These are phyloP conservation scores for Ciborinia camelliae DNA, from an alignment of 2,329 filamentous ascomycete genomes.

Conservation along the genomic window DNA sequence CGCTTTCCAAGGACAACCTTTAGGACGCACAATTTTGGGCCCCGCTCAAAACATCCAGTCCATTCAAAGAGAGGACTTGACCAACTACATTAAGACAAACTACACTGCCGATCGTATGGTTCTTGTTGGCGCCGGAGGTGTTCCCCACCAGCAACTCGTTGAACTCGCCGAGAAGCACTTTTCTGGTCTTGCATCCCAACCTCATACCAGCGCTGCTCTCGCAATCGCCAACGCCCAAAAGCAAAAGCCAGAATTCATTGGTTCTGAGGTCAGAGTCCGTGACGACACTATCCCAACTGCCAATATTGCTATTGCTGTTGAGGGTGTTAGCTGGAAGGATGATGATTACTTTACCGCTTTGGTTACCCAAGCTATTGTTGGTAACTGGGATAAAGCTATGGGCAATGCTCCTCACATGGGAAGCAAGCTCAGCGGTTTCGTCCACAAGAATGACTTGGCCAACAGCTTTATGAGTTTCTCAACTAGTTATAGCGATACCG, in stretches of 20 bases:
- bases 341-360: constrained; percentile 98
- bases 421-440: constrained; percentile 93
- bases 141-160: constrained; percentile 91
- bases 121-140: constrained; percentile 88
- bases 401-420: constrained; percentile 96
- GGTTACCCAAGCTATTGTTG: constrained; percentile 96
- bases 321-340: constrained; percentile 99
- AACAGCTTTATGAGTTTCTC: constrained; percentile 99
- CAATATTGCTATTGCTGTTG: constrained; percentile 96
- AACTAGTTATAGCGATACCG: constrained; percentile 98
- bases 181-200: constrained; percentile 69
- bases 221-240: constrained; percentile 68
- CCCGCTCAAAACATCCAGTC: constrained; percentile 97
- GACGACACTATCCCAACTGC: constrained; percentile 95
- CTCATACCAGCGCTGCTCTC: constrained; percentile 68
- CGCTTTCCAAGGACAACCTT: constrained; percentile 91
- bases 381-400: constrained; percentile 99
- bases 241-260: constrained; percentile 89
- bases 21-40: constrained; percentile 95
- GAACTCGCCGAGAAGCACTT: constrained; percentile 97
- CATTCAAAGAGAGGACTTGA: constrained; percentile 87
- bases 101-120: constrained; percentile 99
- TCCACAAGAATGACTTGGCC: constrained; percentile 91
- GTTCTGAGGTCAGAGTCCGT: constrained; percentile 91
- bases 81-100: constrained; percentile 98